phyloP scores from a whole-genome alignment of 202 grass and related monocot species.

The Schoenoplectus triqueter region DNA sequence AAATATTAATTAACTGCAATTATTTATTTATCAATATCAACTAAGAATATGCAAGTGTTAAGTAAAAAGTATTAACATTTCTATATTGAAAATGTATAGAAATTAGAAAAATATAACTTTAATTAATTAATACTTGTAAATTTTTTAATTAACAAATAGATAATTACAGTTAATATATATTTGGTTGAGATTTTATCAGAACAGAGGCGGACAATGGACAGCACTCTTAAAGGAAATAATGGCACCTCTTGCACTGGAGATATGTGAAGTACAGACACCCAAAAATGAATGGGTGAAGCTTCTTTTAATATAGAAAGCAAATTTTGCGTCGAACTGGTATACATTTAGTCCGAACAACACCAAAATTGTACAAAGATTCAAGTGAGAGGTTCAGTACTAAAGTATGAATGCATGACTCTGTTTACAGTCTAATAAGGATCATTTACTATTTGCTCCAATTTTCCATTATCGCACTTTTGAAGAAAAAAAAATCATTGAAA shows the following conservation, averaged over 20 bases:
- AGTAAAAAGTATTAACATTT: no score
- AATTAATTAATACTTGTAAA: no score
- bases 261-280: neutral
- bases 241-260: neutral
- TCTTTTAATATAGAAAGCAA: neutral
- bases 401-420: neutral
- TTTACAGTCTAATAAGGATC: neutral
- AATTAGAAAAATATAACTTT: no score
- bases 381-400: neutral
- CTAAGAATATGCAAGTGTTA: no score
- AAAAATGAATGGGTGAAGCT: neutral
- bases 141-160: no score
- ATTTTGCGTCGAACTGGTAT: neutral
- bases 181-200: no score
- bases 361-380: neutral
- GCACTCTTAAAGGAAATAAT: neutral
- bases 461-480: neutral
- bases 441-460: neutral
- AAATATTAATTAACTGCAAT: no score
- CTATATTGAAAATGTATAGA: no score
- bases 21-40: no score
- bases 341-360: neutral
- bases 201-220: no score
- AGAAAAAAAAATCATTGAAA: neutral
- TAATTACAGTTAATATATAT: no score